phyloP scores from a whole-genome alignment of 768 basidiomycete species.

The Chiua virens region DNA sequence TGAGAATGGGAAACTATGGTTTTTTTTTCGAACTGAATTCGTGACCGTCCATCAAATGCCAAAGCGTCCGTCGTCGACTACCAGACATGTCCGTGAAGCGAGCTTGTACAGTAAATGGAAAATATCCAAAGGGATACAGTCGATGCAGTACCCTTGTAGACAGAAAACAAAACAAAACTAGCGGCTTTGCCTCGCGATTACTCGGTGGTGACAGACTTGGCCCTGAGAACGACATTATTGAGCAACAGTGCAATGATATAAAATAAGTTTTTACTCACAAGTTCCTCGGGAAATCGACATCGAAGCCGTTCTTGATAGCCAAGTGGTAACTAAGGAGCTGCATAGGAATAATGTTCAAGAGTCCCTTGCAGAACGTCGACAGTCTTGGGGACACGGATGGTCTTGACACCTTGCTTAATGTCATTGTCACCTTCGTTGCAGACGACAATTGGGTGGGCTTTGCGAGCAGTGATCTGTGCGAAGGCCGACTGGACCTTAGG shows the following conservation, averaged over 20 bases:
- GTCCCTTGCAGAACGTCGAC: constrained; percentile 93
- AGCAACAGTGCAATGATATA: constrained; percentile 3
- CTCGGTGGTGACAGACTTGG: constrained; percentile 76
- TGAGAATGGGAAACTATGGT: too few species aligned
- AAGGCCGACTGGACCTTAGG: constrained; percentile 97
- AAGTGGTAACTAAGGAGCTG: constrained; percentile 96
- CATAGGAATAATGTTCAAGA: constrained; percentile 95
- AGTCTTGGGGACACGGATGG: constrained; percentile 93
- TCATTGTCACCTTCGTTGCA: constrained; percentile 91
- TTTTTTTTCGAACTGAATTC: constrained; percentile 2
- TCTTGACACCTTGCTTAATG: constrained; percentile 72
- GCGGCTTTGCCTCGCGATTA: constrained; percentile 33
- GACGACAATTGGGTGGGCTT: constrained; percentile 92
- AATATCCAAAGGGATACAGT: constrained; percentile 15
- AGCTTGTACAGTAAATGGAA: constrained; percentile 11
- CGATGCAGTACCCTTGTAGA: background rate
- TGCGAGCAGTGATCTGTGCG: constrained; percentile 95
- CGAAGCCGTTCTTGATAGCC: constrained; percentile 92
- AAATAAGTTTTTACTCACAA: constrained; percentile 51
- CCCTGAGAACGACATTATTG: constrained; percentile 41
- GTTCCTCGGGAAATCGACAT: constrained; percentile 98
- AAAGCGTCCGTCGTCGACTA: constrained; percentile 31
- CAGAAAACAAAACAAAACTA: background rate
- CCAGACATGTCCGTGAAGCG: constrained; percentile 22
- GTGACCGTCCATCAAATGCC: constrained; percentile 23